Conservation (phyloP, 2,329 filamentous ascomycete species). For the Cladosporium sp. region DNA sequence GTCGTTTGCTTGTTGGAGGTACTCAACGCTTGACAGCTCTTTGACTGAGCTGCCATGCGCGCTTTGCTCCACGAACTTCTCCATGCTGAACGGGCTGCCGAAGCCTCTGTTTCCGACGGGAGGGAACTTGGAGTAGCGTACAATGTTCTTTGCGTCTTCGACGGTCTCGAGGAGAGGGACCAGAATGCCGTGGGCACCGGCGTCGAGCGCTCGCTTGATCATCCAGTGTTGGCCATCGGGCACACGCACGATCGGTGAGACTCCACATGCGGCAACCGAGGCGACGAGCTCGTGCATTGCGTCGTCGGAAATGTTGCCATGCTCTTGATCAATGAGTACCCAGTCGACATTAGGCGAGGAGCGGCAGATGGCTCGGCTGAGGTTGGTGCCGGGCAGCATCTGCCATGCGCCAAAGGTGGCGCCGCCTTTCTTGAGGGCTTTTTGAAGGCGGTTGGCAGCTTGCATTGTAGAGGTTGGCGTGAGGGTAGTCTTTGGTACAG, state of each 20-base stretch:
- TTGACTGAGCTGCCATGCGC: constrained; percentile 12
- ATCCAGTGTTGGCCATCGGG: constrained; percentile 58
- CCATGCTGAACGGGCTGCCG: constrained; percentile 50
- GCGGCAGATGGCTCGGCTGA: constrained; percentile 50
- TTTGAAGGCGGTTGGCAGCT: constrained; percentile 50
- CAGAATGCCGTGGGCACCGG: constrained; percentile 57
- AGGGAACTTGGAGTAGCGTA: constrained; percentile 53
- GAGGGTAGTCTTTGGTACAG: background rate
- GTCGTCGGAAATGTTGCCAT: constrained; percentile 52
- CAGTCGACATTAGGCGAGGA: constrained; percentile 49
- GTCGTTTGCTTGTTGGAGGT: constrained; percentile 53
- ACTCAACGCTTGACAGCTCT: constrained; percentile 37
- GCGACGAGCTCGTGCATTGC: constrained; percentile 55
- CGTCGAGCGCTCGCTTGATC: constrained; percentile 58
- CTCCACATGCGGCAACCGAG: constrained; percentile 42
- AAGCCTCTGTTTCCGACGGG: constrained; percentile 53
- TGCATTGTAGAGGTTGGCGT: constrained; percentile 39
- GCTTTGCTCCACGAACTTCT: constrained; percentile 25
- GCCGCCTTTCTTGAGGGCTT: constrained; percentile 46
- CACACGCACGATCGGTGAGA: constrained; percentile 44
- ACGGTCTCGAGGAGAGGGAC: constrained; percentile 40
- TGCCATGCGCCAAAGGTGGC: constrained; percentile 55
- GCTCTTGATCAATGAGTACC: constrained; percentile 48
- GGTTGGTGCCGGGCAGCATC: constrained; percentile 53
- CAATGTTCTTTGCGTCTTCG: constrained; percentile 50